phyloP scores from a whole-genome alignment of 176 grass and related monocot species.

The Chrysopogon serrulatus region DNA sequence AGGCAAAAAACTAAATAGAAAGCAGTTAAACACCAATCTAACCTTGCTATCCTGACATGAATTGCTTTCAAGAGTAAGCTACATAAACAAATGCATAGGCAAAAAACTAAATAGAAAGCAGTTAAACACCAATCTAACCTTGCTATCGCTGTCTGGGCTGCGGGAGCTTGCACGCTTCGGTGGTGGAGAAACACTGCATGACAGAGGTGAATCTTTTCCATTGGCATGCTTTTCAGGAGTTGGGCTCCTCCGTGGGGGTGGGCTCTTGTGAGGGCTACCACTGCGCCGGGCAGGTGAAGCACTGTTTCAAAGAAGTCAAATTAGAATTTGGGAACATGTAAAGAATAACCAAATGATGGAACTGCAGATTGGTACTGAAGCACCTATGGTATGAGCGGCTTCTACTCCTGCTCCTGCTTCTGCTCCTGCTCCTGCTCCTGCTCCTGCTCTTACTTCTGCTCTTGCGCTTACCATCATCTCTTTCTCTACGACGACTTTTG shows the following conservation, averaged over 20 bases:
- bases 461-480: conserved; percentile 24
- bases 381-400: conserved; percentile 51
- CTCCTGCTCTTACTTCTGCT: conserved; percentile 4
- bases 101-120: not conserved
- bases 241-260: conserved; percentile 32
- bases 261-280: conserved; percentile 57
- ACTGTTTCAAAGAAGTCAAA: conserved; percentile 28
- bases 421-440: not conserved
- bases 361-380: not conserved
- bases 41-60: conserved; percentile 34
- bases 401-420: conserved; percentile 28
- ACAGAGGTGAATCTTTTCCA: conserved; percentile 38
- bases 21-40: not conserved
- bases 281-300: conserved; percentile 53
- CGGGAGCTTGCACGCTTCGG: conserved; percentile 22
- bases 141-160: conserved; percentile 20
- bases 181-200: conserved; percentile 35
- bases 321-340: conserved; percentile 4
- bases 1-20: not conserved
- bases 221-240: conserved; percentile 24
- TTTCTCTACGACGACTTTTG: conserved; percentile 8
- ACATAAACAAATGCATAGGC: not conserved
- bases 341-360: not conserved
- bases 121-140: conserved; percentile 22
- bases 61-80: not conserved